Evolutionary conservation across 176 grass and related monocot species (phyloP), one percentile per base, ranked within the genome.

Genomic region (Areca catechu): DNA sequence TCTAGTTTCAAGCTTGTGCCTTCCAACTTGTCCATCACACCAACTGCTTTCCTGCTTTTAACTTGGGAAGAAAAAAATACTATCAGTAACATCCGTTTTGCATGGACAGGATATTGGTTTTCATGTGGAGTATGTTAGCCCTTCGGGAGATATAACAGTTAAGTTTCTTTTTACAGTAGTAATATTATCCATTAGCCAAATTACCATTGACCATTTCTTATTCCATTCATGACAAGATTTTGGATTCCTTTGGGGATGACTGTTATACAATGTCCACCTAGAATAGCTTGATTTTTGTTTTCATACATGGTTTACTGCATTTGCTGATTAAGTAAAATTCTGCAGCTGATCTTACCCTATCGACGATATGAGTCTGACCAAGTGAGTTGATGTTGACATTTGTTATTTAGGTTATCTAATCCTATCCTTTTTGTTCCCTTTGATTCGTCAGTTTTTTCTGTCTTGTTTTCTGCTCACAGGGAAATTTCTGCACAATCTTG

Each of bases 301-400:
- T 43, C 34, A 43, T 43, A 43, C 34, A 43, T 43, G 9, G 34
- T 12, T 43, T 43, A 10, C 34, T 43, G 34, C 10, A 43, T 43
- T 1, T 43, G 34, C 34, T 43, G 34, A 43, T 43, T 43, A 43
- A 43, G 34, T 43, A 12, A 37, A 10, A 43, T 43, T 43, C 57
- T 85, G 70, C 73, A 98, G 94, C 63, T 85, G 71, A 98, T 98
- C 65, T 79, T 98, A 67, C 94, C 94, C 16, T 93, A 93, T 53
- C 64, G 70, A 50, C 76, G 84, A n/a, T 98, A 85, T 67, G 94
- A 93, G 62, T 81, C 88, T 74, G 79, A 98, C 51, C 94, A 98
- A 72, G 94, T 90, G 73, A 79, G 64, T 30, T 20, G 27, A 16
- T 37, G 15, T 22, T 58, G 49, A 43, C 34, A 43, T 48, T 23